phyloP scores from a whole-genome alignment of 148 eudicot species.

The Spergularia bocconei region DNA sequence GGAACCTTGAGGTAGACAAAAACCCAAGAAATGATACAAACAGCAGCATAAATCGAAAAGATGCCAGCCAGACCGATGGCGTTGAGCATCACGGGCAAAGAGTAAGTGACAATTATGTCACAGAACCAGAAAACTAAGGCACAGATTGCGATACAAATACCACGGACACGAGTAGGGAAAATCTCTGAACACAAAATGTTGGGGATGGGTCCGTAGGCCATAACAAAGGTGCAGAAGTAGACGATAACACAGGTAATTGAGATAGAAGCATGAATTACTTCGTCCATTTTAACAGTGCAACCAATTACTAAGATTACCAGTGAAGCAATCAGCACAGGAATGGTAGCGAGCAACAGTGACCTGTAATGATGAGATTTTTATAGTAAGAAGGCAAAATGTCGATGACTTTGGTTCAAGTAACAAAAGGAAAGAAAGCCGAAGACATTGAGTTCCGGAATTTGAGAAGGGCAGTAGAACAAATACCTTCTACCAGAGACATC shows the following conservation, averaged over 20 bases:
- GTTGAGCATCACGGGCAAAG: slow-evolving; percentile 65
- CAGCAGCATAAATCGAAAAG: slow-evolving; percentile 62
- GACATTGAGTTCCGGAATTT: neutral
- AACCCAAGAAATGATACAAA: slow-evolving; percentile 64
- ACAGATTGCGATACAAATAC: slow-evolving; percentile 85
- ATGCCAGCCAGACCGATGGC: slow-evolving; percentile 69
- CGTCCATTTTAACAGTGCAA: slow-evolving; percentile 38
- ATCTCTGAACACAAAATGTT: slow-evolving; percentile 90
- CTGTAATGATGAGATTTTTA: slow-evolving; percentile 31
- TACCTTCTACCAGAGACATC: slow-evolving; percentile 77
- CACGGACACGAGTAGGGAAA: slow-evolving; percentile 96
- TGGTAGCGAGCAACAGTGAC: slow-evolving; percentile 64
- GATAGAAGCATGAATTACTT: slow-evolving; percentile 52
- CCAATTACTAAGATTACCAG: slow-evolving; percentile 52
- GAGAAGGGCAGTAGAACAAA: neutral
- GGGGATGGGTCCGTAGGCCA: slow-evolving; percentile 88
- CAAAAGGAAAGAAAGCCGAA: neutral
- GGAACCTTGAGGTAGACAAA: slow-evolving; percentile 82
- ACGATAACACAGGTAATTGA: slow-evolving; percentile 70
- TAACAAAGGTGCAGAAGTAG: slow-evolving; percentile 81
- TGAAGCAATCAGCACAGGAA: slow-evolving; percentile 61
- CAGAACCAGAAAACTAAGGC: slow-evolving; percentile 67
- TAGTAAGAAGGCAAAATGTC: neutral
- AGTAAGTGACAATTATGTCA: slow-evolving; percentile 78
- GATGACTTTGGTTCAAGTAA: neutral